Conservation (phyloP, 2,329 filamentous ascomycete genomes). For the Cercospora sp. region DNA sequence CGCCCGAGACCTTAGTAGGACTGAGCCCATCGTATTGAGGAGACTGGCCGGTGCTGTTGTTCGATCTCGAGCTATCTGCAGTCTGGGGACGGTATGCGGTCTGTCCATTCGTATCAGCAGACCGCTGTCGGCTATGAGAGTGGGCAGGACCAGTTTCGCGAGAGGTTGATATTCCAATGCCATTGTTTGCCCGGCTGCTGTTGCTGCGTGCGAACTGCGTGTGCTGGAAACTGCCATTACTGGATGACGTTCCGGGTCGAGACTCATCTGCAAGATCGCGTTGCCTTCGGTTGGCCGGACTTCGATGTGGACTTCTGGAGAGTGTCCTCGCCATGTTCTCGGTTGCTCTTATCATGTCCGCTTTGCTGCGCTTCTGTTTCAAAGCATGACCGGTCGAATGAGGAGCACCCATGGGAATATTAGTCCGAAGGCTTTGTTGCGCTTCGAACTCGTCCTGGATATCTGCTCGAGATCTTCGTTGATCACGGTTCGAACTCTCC, state of each 20-base stretch:
- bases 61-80: neutral
- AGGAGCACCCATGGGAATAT: slow-evolving; percentile 8
- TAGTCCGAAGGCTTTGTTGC: slow-evolving; percentile 1
- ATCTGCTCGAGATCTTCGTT: slow-evolving; percentile 9
- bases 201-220: neutral
- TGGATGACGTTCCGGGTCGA: slow-evolving; percentile 10
- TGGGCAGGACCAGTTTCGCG: neutral
- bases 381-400: slow-evolving; percentile 6
- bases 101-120: neutral
- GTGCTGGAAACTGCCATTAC: slow-evolving; percentile 3
- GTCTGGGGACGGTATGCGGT: neutral
- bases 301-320: slow-evolving; percentile 13
- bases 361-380: slow-evolving; percentile 12
- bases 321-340: slow-evolving; percentile 12
- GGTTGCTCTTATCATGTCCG: slow-evolving; percentile 10
- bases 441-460: slow-evolving; percentile 8
- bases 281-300: slow-evolving; percentile 1
- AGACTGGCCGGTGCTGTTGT: neutral
- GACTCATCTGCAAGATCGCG: neutral
- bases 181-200: neutral
- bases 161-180: neutral
- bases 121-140: neutral
- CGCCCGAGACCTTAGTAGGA: neutral
- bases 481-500: neutral
- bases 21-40: slow-evolving; percentile 2